Evolutionary conservation across 805 yeast genomes (phyloP).

Genomic region (Starmerella roubikii): DNA sequence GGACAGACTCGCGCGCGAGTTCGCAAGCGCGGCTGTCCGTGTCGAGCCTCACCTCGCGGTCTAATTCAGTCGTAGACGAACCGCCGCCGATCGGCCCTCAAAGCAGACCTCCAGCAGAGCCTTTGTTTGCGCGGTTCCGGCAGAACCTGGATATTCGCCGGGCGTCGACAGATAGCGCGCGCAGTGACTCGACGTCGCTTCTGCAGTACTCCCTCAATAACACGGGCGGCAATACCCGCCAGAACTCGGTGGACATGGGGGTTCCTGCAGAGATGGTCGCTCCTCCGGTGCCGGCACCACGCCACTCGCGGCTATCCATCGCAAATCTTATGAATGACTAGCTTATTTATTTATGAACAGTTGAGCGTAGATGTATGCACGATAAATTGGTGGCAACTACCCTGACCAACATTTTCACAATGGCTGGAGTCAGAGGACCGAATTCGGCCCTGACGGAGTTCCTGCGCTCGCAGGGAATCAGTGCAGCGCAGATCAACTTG

Average conservation of each 20-base stretch:
- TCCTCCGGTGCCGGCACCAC: conserved; percentile 1
- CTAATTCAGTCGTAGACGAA: conserved; percentile 9
- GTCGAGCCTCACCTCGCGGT: conserved; percentile 8
- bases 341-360: not conserved
- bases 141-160: conserved; percentile 9
- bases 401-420: not conserved
- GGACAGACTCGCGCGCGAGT: conserved; percentile 10
- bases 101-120: too few species aligned
- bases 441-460: conserved; percentile 86
- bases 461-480: conserved; percentile 77
- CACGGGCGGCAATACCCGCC: conserved; percentile 9
- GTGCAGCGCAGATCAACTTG: conserved; percentile 58
- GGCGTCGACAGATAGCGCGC: conserved; percentile 5
- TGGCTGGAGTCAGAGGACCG: conserved; percentile 29
- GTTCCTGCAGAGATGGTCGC: not conserved
- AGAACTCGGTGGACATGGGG: conserved; percentile 6
- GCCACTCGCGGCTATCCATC: conserved; percentile 11
- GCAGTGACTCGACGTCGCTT: conserved; percentile 13
- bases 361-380: not conserved
- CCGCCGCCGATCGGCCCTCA: conserved; percentile 4
- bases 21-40: conserved; percentile 9
- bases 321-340: conserved; percentile 11
- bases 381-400: not conserved
- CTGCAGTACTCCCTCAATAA: conserved; percentile 15
- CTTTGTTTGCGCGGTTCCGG: conserved; percentile 6